Conservation (phyloP, 108 stramenopile genomes). For the Chaetoceros tenuissimus region DNA sequence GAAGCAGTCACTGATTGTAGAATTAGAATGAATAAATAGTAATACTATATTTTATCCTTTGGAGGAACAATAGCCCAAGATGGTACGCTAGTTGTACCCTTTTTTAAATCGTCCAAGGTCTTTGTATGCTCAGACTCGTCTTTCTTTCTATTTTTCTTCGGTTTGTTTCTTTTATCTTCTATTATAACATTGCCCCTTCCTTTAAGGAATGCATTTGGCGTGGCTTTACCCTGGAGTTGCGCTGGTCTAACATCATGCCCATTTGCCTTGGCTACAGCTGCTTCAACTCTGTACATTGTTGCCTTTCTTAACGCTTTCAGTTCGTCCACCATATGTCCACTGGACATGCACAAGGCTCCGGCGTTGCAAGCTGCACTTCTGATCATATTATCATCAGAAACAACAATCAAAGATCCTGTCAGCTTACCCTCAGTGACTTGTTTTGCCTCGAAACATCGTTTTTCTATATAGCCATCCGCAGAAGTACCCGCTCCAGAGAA, state of each 20-base stretch:
- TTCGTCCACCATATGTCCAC: slow-evolving; percentile 67
- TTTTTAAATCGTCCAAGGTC: not conserved
- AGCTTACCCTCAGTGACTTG: slow-evolving; percentile 50
- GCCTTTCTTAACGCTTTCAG: slow-evolving; percentile 68
- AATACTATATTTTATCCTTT: no score
- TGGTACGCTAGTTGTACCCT: not conserved
- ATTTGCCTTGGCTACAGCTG: slow-evolving; percentile 62
- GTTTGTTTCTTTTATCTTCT: slow-evolving; percentile 55
- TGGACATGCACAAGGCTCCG: slow-evolving; percentile 67
- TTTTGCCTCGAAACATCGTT: slow-evolving; percentile 58
- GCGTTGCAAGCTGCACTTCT: slow-evolving; percentile 53
- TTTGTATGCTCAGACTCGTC: not conserved
- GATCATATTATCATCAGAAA: slow-evolving; percentile 77
- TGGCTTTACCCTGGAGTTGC: slow-evolving; percentile 29
- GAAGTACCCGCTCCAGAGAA: slow-evolving; percentile 59
- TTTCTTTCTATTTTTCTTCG: slow-evolving; percentile 5
- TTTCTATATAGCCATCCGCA: slow-evolving; percentile 77
- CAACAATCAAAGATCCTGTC: slow-evolving; percentile 64
- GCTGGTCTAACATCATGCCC: slow-evolving; percentile 54
- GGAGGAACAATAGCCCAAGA: not conserved
- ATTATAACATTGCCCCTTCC: slow-evolving; percentile 47
- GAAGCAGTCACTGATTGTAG: no score
- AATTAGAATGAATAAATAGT: no score
- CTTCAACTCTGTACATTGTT: slow-evolving; percentile 60
- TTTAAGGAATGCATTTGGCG: slow-evolving; percentile 23